Base-by-base conservation (phyloP, 176 grass and related monocot species). In the Tillandsia fasciculata region DNA sequence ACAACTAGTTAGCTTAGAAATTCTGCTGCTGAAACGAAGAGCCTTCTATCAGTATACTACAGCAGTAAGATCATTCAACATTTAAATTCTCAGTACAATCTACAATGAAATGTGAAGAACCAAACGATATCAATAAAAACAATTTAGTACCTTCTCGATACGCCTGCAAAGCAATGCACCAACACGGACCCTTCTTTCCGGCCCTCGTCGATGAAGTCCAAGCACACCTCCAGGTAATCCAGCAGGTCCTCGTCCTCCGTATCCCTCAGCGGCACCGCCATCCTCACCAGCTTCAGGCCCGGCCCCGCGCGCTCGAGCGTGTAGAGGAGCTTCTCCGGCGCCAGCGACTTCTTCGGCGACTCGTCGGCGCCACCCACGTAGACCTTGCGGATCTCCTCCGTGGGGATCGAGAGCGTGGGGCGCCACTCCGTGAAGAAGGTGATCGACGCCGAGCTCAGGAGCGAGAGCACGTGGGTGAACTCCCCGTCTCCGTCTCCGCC, bases 101-200 rank as follows among this genome's bases (percentile, higher is more conserved):
- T 42, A 42, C 33, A 6, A 42, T 42, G 33, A 61, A 61, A 61
- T 10, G 7, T 2, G 14, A 61, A 61, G 15, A 2, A 61, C 56
- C 56, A 61, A 61, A 61, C 7, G 9, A 2, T 18, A 22, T 9
- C 15, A n/a, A 8, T 8, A 61, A 23, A 61, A n/a, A 61, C 2
- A 18, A 61, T 18, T 61, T 61, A 18, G 7, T 83, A 96, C 92
- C 92, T 96, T 76, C 92, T 78, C 1, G 88, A 96, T 22, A 91
- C 88, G 11, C 88, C 92, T 1, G 92, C 88, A 52, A 87, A 91
- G 83, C 92, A 91, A 79, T 96, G 92, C 42, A 96, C 92, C 26
- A 91, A 76, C 12, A 89, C 92, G 4, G 56, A 77, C 26, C 86
- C 88, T 12, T 57, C 83, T 63, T 78, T 83, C 81, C 83, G 83